Evolutionary conservation across 768 basidiomycete genomes (phyloP), one percentile per base, ranked within the genome.

Genomic region (Lactarius deliciosus): DNA sequence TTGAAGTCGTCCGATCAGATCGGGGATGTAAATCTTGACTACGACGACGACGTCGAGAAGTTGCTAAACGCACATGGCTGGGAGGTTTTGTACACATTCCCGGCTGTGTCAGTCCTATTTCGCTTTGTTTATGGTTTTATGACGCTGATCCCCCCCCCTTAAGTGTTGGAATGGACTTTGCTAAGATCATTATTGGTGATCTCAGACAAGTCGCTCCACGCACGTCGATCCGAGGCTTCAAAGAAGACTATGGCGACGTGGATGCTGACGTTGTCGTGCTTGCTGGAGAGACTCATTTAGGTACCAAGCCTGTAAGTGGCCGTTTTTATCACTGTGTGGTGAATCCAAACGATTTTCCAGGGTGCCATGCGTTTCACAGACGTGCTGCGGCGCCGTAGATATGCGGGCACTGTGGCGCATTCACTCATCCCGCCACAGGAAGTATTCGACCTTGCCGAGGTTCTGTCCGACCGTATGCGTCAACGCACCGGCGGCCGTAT

Each of bases 91-190:
- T 76, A 80, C 60, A 81, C 81, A 16, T 83, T 76, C 50, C 69
- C 73, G 10, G 75, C 75, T 68, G 73, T 74, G 82, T 83, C 62
- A 74, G 82, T 77, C 13, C 8, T 47, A 5, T 6, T 34, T 15
- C 45, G 60, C 60, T 5, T 25, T 45, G n/a, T 55, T 15, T 57
- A 2, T n/a, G 36, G 3, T 38, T n/a, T n/a, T 50, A 22, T 8
- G n/a, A 41, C 1, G 10, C 43, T 28, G 55, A 11, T 15, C 20
- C 9, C 3, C 30, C 28, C 30, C 70, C 22, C 55, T 62, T 50
- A 58, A 82, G 81, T 43, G 72, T 77, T 22, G 76, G 79, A 18
- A 80, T 82, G 79, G 81, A 82, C 25, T 78, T 69, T 68, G 75
- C 79, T 40, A 81, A 82, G 69, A 76, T 78, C n/a, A 77, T 81